These are phyloP conservation scores for Gomphus bonarii DNA, from an alignment of 1,284 basidiomycete genomes.

Conservation along the genomic window DNA sequence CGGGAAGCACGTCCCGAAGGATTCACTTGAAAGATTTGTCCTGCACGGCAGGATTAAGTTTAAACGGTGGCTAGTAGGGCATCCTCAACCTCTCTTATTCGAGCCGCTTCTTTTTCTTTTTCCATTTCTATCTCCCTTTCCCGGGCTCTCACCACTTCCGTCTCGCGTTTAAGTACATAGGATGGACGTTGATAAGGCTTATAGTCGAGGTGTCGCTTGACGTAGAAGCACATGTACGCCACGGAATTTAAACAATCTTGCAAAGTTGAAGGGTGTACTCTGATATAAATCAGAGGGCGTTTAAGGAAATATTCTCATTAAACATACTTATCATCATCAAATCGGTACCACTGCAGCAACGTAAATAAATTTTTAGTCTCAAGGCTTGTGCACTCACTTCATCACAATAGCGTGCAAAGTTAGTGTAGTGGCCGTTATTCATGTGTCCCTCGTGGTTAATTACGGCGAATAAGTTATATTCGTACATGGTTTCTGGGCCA, in stretches of 20 bases:
- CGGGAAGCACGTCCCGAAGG: too few species aligned
- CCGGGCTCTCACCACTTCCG: slow-evolving; percentile 55
- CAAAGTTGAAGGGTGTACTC: slow-evolving; percentile 64
- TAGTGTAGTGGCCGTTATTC: slow-evolving; percentile 92
- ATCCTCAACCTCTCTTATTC: slow-evolving; percentile 53
- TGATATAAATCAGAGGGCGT: slow-evolving; percentile 19
- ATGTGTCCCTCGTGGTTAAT: slow-evolving; percentile 93
- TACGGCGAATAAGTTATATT: slow-evolving; percentile 89
- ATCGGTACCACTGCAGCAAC: slow-evolving; percentile 74
- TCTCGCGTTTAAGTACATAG: slow-evolving; percentile 60
- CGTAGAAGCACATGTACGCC: slow-evolving; percentile 91
- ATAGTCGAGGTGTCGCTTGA: slow-evolving; percentile 79
- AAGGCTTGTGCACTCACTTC: slow-evolving; percentile 39
- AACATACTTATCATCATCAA: slow-evolving; percentile 86
- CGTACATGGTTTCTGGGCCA: slow-evolving; percentile 66
- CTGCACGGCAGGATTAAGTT: slow-evolving; percentile 2
- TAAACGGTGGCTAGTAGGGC: slow-evolving; percentile 40
- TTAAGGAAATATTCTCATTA: not conserved
- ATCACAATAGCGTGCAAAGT: slow-evolving; percentile 67
- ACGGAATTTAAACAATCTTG: slow-evolving; percentile 56
- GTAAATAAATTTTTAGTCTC: not conserved
- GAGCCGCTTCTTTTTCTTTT: slow-evolving; percentile 26
- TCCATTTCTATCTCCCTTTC: slow-evolving; percentile 44
- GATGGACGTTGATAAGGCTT: slow-evolving; percentile 55
- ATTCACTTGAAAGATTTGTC: too few species aligned